These are phyloP conservation scores for Linaria vulgaris DNA, from an alignment of 257 asterid species.

Conservation along the genomic window DNA sequence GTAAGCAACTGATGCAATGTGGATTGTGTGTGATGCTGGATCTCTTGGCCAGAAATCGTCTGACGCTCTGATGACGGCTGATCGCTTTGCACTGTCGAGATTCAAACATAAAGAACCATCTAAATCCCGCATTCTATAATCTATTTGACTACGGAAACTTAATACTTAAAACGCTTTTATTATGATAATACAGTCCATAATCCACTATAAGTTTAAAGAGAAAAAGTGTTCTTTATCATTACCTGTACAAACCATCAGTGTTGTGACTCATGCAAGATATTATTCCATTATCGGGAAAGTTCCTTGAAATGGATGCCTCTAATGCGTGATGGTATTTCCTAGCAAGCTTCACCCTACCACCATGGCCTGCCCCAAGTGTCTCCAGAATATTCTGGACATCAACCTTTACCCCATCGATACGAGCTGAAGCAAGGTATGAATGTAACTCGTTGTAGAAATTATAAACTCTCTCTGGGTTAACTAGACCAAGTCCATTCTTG, in stretches of 20 bases:
- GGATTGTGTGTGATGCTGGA: slow-evolving; percentile 95
- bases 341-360: slow-evolving; percentile 84
- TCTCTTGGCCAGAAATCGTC: slow-evolving; percentile 95
- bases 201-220: neutral
- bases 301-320: slow-evolving; percentile 73
- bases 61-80: slow-evolving; percentile 82
- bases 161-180: neutral
- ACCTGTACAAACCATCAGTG: slow-evolving; percentile 91
- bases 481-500: slow-evolving; percentile 81
- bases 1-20: slow-evolving; percentile 92
- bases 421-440: slow-evolving; percentile 75
- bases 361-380: slow-evolving; percentile 89
- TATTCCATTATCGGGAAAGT: slow-evolving; percentile 83
- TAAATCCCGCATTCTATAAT: slow-evolving; percentile 9
- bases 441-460: slow-evolving; percentile 73
- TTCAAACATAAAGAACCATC: neutral
- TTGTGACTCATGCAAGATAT: slow-evolving; percentile 96
- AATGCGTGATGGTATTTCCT: slow-evolving; percentile 80
- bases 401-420: slow-evolving; percentile 77
- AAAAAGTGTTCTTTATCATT: neutral
- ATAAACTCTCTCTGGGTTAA: slow-evolving; percentile 77
- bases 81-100: slow-evolving; percentile 54
- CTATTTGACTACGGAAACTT: neutral
- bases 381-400: slow-evolving; percentile 86
- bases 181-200: neutral